Conservation (phyloP, 176 grass and related monocot species). For the Thalia dealbata region DNA sequence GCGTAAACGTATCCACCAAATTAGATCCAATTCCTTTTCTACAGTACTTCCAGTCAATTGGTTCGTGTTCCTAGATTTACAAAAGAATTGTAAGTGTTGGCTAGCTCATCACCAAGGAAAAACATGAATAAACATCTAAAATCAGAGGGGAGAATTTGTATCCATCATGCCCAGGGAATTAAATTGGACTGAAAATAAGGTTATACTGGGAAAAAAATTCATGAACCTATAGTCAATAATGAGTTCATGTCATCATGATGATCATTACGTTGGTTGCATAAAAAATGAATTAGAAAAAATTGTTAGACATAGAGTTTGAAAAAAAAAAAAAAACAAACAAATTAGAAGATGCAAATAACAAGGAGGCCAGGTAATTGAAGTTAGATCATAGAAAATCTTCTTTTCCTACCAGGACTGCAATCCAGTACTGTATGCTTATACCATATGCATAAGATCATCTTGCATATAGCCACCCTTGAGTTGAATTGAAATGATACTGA, state of each 20-base stretch:
- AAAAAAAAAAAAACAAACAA: background rate
- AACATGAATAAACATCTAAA: background rate
- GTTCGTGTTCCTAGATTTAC: conserved; percentile 53
- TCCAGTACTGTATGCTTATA: too few relatives aligned
- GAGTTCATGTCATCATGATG: background rate
- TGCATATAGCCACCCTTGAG: too few relatives aligned
- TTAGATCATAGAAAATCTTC: too few relatives aligned
- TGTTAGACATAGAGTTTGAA: background rate
- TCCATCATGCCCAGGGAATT: background rate
- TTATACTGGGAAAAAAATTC: background rate
- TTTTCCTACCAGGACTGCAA: too few relatives aligned
- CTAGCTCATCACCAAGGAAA: background rate
- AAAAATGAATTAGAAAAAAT: background rate
- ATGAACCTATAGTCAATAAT: background rate
- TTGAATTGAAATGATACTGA: too few relatives aligned
- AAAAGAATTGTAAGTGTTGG: background rate
- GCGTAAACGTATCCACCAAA: conserved; percentile 74
- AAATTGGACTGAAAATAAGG: background rate
- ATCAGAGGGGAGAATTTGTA: background rate
- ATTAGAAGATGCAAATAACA: background rate
- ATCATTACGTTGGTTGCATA: background rate
- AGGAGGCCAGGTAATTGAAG: background rate
- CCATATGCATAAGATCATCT: too few relatives aligned
- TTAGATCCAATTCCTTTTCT: conserved; percentile 71
- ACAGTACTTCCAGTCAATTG: conserved; percentile 81